Base-by-base conservation (phyloP, 768 basidiomycete species). In the Auricularia auricula-judae region DNA sequence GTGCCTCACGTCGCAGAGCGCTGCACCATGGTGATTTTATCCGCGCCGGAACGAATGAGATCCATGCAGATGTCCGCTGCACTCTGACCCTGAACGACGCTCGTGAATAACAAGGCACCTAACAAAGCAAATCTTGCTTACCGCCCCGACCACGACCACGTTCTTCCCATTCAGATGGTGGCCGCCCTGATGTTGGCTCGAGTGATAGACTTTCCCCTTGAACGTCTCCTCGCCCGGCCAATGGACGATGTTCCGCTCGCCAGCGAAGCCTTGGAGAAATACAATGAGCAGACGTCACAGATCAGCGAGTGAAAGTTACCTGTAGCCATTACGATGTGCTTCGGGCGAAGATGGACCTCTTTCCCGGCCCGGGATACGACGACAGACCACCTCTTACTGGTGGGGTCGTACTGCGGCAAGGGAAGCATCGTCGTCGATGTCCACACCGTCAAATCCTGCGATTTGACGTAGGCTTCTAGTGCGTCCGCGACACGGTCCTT, bases 391-490 rank as follows among this genome's bases (percentile, higher is more conserved):
- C 69, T 69, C 58, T 71, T 72, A 2, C 67, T 65, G 2, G 42
- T 39, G 18, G 64, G 33, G 67, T 80, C 72, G 67, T 79, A 81
- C 21, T 34, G 67, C 4, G 79, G 76, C 4, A 63, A 66, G 0
- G 77, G 74, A 1, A 75, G 64, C 4, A 75, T 68, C 10, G 68
- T 67, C 4, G 78, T 73, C 36, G 71, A 70, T 14, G 75, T 80
- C 80, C 81, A 82, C 4, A 81, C 73, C 3, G 75, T 70, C 11
- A 81, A 70, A 63, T 81, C 81, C 66, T 79, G 79, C 2, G 72
- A 70, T 3, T 69, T 63, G 2, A 71, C 76, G 64, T 81, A 81
- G 23, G 75, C 72, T 67, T 81, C 78, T 10, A 81, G 64, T 78
- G 78, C 80, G 68, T 77, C 72, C 0, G 79, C 80, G 7, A 81